Evolutionary conservation across 805 yeast genomes (phyloP).

Genomic region (Grigorovia jiainica): DNA sequence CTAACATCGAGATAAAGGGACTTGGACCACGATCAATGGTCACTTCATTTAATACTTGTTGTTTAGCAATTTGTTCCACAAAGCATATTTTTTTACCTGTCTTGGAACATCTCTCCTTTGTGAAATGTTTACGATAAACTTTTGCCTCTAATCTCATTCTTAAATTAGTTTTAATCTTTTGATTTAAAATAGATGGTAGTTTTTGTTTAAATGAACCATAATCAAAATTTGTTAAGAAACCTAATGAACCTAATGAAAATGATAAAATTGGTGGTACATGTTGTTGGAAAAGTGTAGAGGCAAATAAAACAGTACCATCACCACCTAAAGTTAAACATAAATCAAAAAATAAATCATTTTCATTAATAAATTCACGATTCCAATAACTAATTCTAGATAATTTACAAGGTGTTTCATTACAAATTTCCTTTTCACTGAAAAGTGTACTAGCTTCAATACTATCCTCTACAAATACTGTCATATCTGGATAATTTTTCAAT

Average conservation of each 20-base stretch:
- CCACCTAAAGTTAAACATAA: constrained; percentile 86
- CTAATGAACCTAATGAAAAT: constrained; percentile 81
- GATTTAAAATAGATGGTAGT: constrained; percentile 47
- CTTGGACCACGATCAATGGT: constrained; percentile 90
- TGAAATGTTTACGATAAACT: constrained; percentile 37
- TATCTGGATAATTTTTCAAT: constrained; percentile 29
- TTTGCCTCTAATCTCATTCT: constrained; percentile 83
- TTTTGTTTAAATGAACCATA: constrained; percentile 59
- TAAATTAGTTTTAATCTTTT: constrained; percentile 67
- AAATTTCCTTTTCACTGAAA: constrained; percentile 48
- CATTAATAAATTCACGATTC: constrained; percentile 46
- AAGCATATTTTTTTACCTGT: constrained; percentile 35
- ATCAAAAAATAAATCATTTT: constrained; percentile 42
- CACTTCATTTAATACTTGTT: constrained; percentile 78
- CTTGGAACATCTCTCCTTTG: constrained; percentile 29
- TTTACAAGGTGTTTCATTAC: constrained; percentile 35
- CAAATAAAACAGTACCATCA: constrained; percentile 87
- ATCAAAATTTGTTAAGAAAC: constrained; percentile 78
- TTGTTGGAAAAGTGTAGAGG: constrained; percentile 72
- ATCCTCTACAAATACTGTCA: constrained; percentile 62
- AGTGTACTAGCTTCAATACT: constrained; percentile 50
- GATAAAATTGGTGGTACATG: constrained; percentile 86
- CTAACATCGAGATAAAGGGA: constrained; percentile 81
- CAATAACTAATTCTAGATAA: constrained; percentile 47
- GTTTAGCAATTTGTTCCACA: constrained; percentile 35